These are phyloP conservation scores for Pulveroboletus ravenelii DNA, from an alignment of 768 basidiomycete genomes.

Conservation along the genomic window DNA sequence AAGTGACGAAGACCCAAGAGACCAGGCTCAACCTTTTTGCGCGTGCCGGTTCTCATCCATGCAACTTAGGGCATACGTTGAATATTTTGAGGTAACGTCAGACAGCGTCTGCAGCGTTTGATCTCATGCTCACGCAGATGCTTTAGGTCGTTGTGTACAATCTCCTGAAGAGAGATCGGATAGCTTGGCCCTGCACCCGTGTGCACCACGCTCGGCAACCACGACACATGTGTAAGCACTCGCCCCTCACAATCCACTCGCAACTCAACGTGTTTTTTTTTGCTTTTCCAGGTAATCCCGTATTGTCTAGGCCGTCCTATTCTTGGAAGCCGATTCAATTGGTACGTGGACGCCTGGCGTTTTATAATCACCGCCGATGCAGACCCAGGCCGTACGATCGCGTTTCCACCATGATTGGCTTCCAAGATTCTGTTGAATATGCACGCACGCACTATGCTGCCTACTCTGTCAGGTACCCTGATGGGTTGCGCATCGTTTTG, in stretches of 20 bases:
- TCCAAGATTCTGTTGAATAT: slow-evolving; percentile 32
- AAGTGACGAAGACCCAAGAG: too few relatives aligned
- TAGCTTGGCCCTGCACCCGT: slow-evolving; percentile 59
- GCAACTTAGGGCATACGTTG: slow-evolving; percentile 45
- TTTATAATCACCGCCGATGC: background rate
- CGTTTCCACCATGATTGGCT: slow-evolving; percentile 42
- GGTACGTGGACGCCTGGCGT: slow-evolving; percentile 21
- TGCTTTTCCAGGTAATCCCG: slow-evolving; percentile 34
- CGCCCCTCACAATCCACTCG: background rate
- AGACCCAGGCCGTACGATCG: slow-evolving; percentile 45
- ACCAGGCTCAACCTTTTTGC: too few relatives aligned
- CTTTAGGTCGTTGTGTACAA: slow-evolving; percentile 54
- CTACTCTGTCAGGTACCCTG: slow-evolving; percentile 40
- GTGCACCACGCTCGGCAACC: slow-evolving; percentile 69
- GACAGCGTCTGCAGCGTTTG: background rate
- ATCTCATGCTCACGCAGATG: background rate
- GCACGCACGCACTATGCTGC: slow-evolving; percentile 46
- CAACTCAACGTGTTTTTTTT: background rate
- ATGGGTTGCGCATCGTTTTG: slow-evolving; percentile 45
- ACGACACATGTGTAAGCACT: slow-evolving; percentile 56
- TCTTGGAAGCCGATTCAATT: slow-evolving; percentile 37
- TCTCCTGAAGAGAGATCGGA: slow-evolving; percentile 49
- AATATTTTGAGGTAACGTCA: slow-evolving; percentile 51
- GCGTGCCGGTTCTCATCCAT: background rate
- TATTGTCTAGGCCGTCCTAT: slow-evolving; percentile 33